A percentile compares a stretch with the other conserved stretches of the same genome.
phyloP scores from a whole-genome alignment of 2,329 filamentous ascomycete species.

The Pezicula carpinea region DNA sequence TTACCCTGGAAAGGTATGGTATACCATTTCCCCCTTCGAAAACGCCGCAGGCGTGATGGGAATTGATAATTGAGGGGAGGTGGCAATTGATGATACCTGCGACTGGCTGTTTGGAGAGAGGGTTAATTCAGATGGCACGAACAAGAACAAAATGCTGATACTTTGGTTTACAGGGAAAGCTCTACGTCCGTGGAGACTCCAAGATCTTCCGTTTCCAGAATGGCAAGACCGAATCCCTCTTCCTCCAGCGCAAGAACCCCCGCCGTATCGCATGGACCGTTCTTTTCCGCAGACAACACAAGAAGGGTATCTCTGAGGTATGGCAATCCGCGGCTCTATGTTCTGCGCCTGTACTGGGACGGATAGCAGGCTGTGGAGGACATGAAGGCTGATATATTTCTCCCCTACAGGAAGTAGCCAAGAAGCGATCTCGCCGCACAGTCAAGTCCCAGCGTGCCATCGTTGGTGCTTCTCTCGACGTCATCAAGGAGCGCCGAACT shows the following conservation, averaged over 20 bases:
- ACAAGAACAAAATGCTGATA: slow-evolving; percentile 21
- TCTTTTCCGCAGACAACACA: slow-evolving; percentile 97
- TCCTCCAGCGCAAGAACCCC: slow-evolving; percentile 99
- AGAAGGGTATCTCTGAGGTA: slow-evolving; percentile 99
- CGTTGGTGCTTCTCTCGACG: slow-evolving; percentile 97
- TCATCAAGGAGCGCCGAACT: slow-evolving; percentile 98
- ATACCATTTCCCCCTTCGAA: slow-evolving; percentile 16
- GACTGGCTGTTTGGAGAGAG: slow-evolving; percentile 4
- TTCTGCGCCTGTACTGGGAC: slow-evolving; percentile 1
- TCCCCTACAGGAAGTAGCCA: slow-evolving; percentile 83
- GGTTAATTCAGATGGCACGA: slow-evolving; percentile 1
- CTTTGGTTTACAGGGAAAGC: slow-evolving; percentile 71
- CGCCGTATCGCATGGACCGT: slow-evolving; percentile 98
- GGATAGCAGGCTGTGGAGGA: slow-evolving; percentile 1
- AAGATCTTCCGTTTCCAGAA: slow-evolving; percentile 99
- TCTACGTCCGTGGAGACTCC: slow-evolving; percentile 99
- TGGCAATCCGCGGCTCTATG: slow-evolving; percentile 33
- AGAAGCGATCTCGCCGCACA: slow-evolving; percentile 97
- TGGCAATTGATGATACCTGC: slow-evolving; percentile 7
- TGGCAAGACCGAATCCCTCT: slow-evolving; percentile 99
- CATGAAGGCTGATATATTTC: slow-evolving; percentile 12
- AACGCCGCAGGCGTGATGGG: slow-evolving; percentile 3
- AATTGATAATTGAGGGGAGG: slow-evolving; percentile 8
- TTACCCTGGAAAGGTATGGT: slow-evolving; percentile 73
- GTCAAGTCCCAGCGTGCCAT: slow-evolving; percentile 99